These are phyloP conservation scores for Epicoccum nigrum DNA, from an alignment of 2,329 filamentous ascomycete species.

Conservation along the genomic window DNA sequence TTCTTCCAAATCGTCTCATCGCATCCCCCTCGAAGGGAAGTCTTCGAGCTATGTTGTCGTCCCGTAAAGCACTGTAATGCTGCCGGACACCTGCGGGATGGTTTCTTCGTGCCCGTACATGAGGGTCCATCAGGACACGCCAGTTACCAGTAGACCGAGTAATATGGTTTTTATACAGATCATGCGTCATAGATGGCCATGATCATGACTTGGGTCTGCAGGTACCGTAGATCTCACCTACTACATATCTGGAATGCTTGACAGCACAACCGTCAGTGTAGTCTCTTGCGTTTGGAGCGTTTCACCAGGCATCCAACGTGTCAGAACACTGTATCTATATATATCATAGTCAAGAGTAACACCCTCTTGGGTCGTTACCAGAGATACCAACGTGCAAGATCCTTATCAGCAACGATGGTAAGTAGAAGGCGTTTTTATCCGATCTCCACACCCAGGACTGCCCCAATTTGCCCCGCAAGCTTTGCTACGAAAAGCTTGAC, in stretches of 20 bases:
- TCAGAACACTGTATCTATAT: conserved; percentile 34
- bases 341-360: conserved; percentile 38
- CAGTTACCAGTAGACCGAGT: conserved; percentile 39
- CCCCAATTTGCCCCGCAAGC: conserved; percentile 39
- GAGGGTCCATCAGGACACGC: conserved; percentile 41
- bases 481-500: background rate
- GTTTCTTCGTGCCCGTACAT: conserved; percentile 40
- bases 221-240: background rate
- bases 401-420: conserved; percentile 35
- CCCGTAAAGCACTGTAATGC: conserved; percentile 37
- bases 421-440: conserved; percentile 32
- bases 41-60: conserved; percentile 36
- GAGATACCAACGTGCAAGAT: conserved; percentile 37
- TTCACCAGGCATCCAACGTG: conserved; percentile 43
- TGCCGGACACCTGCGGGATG: conserved; percentile 45
- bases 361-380: conserved; percentile 41
- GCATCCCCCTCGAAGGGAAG: conserved; percentile 31
- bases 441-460: conserved; percentile 30
- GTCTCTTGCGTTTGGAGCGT: conserved; percentile 37
- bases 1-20: conserved; percentile 36
- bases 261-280: conserved; percentile 5
- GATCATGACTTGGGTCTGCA: conserved; percentile 10
- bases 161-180: conserved; percentile 35
- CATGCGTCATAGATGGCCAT: conserved; percentile 25
- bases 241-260: conserved; percentile 3